Base-by-base conservation (phyloP, 176 grass and related monocot genomes). In the Avena sativa region DNA sequence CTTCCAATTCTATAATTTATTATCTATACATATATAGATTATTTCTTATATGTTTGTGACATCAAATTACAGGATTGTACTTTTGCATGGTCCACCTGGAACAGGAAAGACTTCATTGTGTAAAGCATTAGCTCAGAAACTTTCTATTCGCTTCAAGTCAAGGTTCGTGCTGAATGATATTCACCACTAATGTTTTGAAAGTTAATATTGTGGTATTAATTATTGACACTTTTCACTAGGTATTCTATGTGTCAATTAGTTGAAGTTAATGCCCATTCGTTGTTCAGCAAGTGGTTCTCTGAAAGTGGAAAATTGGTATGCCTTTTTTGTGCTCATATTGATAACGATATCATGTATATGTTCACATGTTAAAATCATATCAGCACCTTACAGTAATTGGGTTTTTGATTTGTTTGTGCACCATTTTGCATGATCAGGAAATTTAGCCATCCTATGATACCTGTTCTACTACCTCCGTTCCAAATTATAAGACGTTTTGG, bases 281-380 rank as follows among this genome's bases (percentile, higher is more conserved):
- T 99, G 80, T 96, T 99, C 90, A 99, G 97, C 92, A 99, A 99
- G 90, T 99, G 97, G 97, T 99, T 99, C 90, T 99, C 97, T 87
- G 97, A 99, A 93, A 99, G 97, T 87, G 97, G 97, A 52, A 99
- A 99, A 93, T 52, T 99, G 92, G 97, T 99, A 99, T 19, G 93
- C 25, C 59, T n/a, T 89, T 85, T 67, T 66, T 80, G 57, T 84
- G 58, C 38, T 52, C 66, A 32, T 58, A 60, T 14, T 4, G 26
- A 60, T 28, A 32, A 30, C 61, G 15, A 67, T 60, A 87, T 69
- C 2, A 12, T 82, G 14, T 8, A 48, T 62, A 62, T 2, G 53
- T 87, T 80, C 38, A 82, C 36, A 67, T 26, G 57, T 34, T 79
- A 9, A 64, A 64, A 56, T 84, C 32, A 78, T 17, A 79, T 67